Evolutionary conservation across 23 red algal genomes (phyloP).

Genomic region (Chondrus crispus): DNA sequence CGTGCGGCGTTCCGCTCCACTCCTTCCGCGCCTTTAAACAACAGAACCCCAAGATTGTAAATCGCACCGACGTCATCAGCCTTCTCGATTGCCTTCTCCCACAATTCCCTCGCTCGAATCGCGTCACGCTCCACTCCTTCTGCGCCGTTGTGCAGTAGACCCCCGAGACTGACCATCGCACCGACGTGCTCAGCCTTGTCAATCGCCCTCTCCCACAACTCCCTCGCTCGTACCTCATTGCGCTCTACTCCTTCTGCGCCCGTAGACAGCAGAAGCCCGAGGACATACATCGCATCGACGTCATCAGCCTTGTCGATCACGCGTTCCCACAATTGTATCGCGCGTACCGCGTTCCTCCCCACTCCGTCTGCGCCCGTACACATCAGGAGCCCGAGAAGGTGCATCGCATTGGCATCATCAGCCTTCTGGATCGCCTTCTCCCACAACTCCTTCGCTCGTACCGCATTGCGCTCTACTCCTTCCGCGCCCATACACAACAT

Average conservation of each 20-base stretch:
- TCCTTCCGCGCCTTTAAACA: constrained; percentile 13
- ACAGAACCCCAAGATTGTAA: neutral
- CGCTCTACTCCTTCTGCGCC: neutral
- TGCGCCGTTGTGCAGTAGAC: constrained; percentile 15
- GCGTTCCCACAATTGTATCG: constrained; percentile 1
- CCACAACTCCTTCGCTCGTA: constrained; percentile 18
- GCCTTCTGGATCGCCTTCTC: too few relatives aligned
- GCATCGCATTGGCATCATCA: too few relatives aligned
- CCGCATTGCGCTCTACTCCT: neutral
- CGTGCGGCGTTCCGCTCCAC: neutral
- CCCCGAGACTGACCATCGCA: neutral
- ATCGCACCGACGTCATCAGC: constrained; percentile 1
- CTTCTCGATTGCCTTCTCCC: neutral
- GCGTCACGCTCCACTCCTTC: constrained; percentile 25
- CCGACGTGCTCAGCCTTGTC: neutral
- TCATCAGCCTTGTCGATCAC: constrained; percentile 8
- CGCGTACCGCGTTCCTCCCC: neutral
- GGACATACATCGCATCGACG: constrained; percentile 6
- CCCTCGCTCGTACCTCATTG: constrained; percentile 5
- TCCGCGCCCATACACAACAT: neutral
- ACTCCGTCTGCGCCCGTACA: too few relatives aligned
- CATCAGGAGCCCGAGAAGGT: too few relatives aligned
- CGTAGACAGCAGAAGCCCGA: neutral
- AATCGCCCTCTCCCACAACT: constrained; percentile 10
- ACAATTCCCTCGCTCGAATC: neutral